Conservation (phyloP, 1,284 basidiomycete genomes). For the Thecaphora frezii region DNA sequence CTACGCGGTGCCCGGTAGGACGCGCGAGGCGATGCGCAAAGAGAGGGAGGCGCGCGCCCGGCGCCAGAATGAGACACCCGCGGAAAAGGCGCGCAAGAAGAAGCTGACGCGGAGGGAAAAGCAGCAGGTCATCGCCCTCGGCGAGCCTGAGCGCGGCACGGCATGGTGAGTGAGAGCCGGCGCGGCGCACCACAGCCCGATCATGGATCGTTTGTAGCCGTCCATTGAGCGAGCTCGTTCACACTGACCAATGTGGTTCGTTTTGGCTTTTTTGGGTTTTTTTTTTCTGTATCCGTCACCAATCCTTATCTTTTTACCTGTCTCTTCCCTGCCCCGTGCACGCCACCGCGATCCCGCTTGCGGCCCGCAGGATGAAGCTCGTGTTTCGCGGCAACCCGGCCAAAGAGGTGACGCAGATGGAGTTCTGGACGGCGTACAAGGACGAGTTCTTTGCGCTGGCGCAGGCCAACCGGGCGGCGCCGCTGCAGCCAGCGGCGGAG, state of each 20-base stretch:
- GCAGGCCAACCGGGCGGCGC: constrained; percentile 61
- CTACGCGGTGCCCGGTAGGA: constrained; percentile 12
- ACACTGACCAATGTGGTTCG: too few relatives aligned
- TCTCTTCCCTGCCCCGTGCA: background rate
- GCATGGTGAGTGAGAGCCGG: constrained; percentile 27
- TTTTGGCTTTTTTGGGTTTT: too few relatives aligned
- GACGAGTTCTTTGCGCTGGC: constrained; percentile 62
- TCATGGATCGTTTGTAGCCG: too few relatives aligned
- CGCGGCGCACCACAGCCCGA: too few relatives aligned
- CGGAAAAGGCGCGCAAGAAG: constrained; percentile 30
- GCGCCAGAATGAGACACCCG: constrained; percentile 24
- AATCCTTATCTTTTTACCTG: background rate
- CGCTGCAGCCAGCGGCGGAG: constrained; percentile 74
- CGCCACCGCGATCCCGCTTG: background rate
- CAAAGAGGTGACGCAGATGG: constrained; percentile 80
- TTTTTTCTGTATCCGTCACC: background rate
- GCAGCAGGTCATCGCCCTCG: constrained; percentile 19
- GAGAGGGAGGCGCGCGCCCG: constrained; percentile 27
- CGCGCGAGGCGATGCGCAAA: constrained; percentile 9
- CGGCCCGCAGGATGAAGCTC: constrained; percentile 70
- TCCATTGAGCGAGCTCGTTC: too few relatives aligned
- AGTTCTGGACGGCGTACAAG: constrained; percentile 85
- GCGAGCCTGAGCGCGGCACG: constrained; percentile 47
- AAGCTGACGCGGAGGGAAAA: constrained; percentile 33
- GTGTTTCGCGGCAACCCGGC: constrained; percentile 73